Base-by-base conservation (phyloP, 73 alveolate species). In the Paraurostyla sp. region DNA sequence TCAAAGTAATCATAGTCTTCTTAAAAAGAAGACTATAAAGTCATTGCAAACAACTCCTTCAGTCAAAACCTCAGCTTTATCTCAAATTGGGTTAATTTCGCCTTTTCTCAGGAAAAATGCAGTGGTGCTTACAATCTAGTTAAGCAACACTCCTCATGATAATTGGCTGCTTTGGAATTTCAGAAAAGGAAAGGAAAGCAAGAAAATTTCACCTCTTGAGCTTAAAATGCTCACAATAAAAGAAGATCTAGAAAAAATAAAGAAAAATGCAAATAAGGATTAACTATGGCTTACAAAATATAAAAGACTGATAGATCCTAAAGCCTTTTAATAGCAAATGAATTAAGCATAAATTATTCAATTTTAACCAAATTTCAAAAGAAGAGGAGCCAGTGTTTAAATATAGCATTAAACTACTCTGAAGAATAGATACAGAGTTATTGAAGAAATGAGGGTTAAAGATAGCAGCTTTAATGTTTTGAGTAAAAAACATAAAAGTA, bases 131-230 rank as follows among this genome's bases (percentile, higher is more conserved):
- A 25, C 69, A 52, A 52, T 60, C 4, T 7, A 60, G 32, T 9
- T 60, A 30, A 60, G 25, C 50, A 60, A 60, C 32, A 60, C 78
- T 2, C 78, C 78, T 7, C 78, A 60, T 60, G 78, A 60, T 6
- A 60, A 60, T 27, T 60, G 78, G 78, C 50, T 60, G 3, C 32
- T 60, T 6, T 60, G 78, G 78, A 60, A 60, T 60, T 60, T 60
- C 25, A 60, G 50, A 33, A 60, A 27, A 29, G 78, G 78, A 6
- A 60, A 60, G 50, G 78, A 60, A 27, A 60, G 78, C 32, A 25
- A 60, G 49, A 60, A 60, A 60, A 60, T 60, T 9, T 13, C 40
- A 6, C 25, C 20, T 29, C 35, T 33, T 13, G 78, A 60, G 32
- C 22, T 60, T 13, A 60, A 60, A 60, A 60, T 60, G 45, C 45